Evolutionary conservation across 1,284 basidiomycete species (phyloP).

Genomic region (Prillingera fragicola): DNA sequence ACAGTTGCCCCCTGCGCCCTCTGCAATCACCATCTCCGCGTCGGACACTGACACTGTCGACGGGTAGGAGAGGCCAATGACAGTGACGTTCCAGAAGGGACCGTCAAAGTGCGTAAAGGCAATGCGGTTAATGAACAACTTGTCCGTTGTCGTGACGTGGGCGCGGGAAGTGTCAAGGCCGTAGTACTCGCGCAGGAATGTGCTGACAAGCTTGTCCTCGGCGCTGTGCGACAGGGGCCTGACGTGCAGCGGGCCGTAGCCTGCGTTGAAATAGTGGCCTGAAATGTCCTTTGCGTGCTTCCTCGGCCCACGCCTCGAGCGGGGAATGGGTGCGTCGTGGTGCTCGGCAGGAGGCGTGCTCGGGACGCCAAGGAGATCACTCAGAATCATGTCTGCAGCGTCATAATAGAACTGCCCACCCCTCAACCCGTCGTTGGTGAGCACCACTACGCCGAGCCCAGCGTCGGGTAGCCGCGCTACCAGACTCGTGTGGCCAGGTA

Average conservation of each 20-base stretch:
- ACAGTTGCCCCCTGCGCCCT: neutral
- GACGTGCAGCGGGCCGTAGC: neutral
- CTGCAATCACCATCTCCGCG: neutral
- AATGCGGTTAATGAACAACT: slow-evolving; percentile 20
- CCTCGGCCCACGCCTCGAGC: too few relatives aligned
- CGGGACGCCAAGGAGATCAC: neutral
- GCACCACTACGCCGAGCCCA: slow-evolving; percentile 14
- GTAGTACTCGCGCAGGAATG: neutral
- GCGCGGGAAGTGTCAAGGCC: neutral
- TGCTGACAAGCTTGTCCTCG: neutral
- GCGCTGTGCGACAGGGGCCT: neutral
- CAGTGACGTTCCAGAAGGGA: slow-evolving; percentile 1
- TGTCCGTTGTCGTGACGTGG: slow-evolving; percentile 12
- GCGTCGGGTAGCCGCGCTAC: slow-evolving; percentile 15
- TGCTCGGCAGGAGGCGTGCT: neutral
- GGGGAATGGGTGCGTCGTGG: neutral
- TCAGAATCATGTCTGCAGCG: slow-evolving; percentile 1
- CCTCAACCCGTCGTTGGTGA: slow-evolving; percentile 19
- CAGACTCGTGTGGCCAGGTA: slow-evolving; percentile 16
- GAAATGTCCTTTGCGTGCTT: too few relatives aligned
- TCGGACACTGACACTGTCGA: too few relatives aligned
- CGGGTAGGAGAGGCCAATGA: neutral
- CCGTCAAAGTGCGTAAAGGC: slow-evolving; percentile 25
- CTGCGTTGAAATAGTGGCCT: neutral
- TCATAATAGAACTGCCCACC: neutral